A percentile compares a stretch with the other conserved stretches of the same genome.
Conservation (phyloP, 129 eudicot species). For the Lactuca saligna region DNA sequence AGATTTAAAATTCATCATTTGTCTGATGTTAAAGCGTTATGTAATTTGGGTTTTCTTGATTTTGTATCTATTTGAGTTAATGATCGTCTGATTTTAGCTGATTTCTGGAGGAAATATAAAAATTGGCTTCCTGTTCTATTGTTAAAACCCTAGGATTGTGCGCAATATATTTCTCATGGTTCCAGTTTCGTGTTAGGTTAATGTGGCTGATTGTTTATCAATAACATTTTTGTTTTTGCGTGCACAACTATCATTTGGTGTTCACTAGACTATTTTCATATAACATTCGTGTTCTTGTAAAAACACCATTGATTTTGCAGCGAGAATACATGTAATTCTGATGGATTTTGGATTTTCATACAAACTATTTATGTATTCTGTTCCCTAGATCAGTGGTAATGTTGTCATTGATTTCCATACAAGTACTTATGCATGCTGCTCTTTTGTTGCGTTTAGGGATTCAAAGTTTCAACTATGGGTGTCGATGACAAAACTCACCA, state of each 20-base stretch:
- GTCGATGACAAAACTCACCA: slow-evolving; percentile 40
- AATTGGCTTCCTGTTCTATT: slow-evolving; percentile 3
- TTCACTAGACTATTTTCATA: background rate
- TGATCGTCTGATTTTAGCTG: slow-evolving; percentile 19
- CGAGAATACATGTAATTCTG: background rate
- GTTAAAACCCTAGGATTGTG: background rate
- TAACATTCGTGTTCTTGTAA: background rate
- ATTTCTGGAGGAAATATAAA: slow-evolving; percentile 6
- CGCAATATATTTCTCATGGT: background rate
- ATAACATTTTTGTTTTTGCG: background rate
- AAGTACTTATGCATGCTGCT: slow-evolving; percentile 16
- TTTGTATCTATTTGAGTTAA: background rate
- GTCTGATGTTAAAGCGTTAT: background rate
- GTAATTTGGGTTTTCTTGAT: background rate
- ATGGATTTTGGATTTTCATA: background rate
- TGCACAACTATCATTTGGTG: background rate
- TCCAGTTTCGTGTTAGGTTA: background rate
- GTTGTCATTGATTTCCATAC: slow-evolving; percentile 3
- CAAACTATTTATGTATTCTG: background rate
- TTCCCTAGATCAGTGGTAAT: slow-evolving; percentile 5
- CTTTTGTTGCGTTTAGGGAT: slow-evolving; percentile 28
- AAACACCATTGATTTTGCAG: slow-evolving; percentile 5
- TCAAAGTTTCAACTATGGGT: slow-evolving; percentile 39
- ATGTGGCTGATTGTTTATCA: background rate
- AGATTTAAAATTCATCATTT: background rate